phyloP scores from a whole-genome alignment of 768 basidiomycete species.

The Russula griseocarnosa region DNA sequence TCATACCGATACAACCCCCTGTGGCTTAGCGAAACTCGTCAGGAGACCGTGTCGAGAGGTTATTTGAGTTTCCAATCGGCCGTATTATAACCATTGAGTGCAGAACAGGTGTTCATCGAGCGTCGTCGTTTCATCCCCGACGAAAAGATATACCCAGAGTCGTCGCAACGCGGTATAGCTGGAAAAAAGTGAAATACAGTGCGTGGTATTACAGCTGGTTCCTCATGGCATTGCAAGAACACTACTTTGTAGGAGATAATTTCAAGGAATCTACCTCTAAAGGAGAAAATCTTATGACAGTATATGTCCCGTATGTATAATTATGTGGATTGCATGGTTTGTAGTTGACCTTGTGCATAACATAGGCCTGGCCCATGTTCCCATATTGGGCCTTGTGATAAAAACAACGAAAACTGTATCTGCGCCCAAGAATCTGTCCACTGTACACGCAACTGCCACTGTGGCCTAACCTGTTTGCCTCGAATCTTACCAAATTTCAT shows the following conservation, averaged over 20 bases:
- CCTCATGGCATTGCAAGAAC: background rate
- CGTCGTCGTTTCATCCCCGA: slow-evolving; percentile 17
- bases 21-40: slow-evolving; percentile 25
- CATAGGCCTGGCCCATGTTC: slow-evolving; percentile 42
- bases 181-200: background rate
- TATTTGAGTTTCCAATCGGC: background rate
- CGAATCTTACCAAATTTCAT: background rate
- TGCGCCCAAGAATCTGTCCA: slow-evolving; percentile 50
- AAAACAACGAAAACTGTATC: slow-evolving; percentile 38
- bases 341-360: slow-evolving; percentile 30
- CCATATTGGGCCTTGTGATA: slow-evolving; percentile 54
- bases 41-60: slow-evolving; percentile 25
- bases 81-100: background rate
- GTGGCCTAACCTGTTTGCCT: slow-evolving; percentile 46
- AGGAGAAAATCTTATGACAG: background rate
- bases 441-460: slow-evolving; percentile 56
- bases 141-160: slow-evolving; percentile 16
- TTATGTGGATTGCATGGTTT: background rate
- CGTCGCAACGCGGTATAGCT: background rate
- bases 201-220: background rate
- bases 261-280: fast-evolving
- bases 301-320: background rate
- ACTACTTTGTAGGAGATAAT: background rate
- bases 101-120: slow-evolving; percentile 14
- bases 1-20: slow-evolving; percentile 23